Conservation (phyloP, 2,329 filamentous ascomycete genomes). For the Aureobasidium mangrovei region DNA sequence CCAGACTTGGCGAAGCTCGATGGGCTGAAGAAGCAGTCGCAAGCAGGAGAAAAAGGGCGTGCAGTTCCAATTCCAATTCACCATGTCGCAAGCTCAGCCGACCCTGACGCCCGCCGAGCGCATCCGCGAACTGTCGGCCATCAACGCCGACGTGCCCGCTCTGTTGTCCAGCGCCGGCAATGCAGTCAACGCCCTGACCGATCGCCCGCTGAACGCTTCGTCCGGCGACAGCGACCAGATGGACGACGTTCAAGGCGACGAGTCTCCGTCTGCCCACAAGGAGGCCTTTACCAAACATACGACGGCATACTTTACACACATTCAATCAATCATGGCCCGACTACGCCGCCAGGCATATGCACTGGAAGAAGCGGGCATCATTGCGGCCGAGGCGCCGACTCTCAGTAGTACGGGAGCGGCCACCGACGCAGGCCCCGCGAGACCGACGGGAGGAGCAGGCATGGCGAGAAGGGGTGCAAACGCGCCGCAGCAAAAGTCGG, state of each 20-base stretch:
- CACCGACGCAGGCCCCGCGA: neutral
- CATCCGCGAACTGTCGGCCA: conserved; percentile 69
- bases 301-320: conserved; percentile 57
- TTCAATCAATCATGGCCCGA: conserved; percentile 66
- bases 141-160: conserved; percentile 54
- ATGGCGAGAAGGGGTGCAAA: conserved; percentile 13
- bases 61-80: conserved; percentile 10
- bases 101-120: conserved; percentile 62
- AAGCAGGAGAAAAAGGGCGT: neutral
- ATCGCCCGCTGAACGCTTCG: conserved; percentile 35
- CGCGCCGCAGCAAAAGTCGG: conserved; percentile 12
- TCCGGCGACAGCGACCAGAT: conserved; percentile 39
- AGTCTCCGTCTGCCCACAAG: conserved; percentile 34
- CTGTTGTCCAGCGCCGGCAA: conserved; percentile 52
- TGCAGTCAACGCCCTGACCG: conserved; percentile 56
- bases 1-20: neutral
- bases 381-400: conserved; percentile 39
- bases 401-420: conserved; percentile 23
- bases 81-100: conserved; percentile 21
- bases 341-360: conserved; percentile 70
- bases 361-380: conserved; percentile 71
- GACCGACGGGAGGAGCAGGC: conserved; percentile 9
- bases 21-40: conserved; percentile 14
- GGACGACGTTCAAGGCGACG: conserved; percentile 26
- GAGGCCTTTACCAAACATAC: conserved; percentile 48